phyloP scores from a whole-genome alignment of 1,139 yeast species.

The Candida mesenterica region DNA sequence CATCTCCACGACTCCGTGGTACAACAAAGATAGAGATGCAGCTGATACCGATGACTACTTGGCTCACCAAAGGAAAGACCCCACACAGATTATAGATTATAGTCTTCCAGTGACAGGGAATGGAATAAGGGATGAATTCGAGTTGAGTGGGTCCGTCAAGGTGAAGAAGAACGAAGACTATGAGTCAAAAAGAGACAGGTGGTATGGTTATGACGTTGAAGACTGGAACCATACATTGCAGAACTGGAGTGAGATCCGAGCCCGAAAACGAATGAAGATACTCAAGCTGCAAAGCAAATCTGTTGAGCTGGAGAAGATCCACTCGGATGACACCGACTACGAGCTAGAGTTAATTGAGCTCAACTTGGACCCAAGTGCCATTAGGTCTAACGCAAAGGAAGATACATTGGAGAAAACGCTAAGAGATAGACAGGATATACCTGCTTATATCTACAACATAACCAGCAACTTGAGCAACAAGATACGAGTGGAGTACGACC shows the following conservation, averaged over 20 bases:
- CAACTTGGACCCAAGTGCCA: constrained; percentile 32
- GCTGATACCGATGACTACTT: constrained; percentile 33
- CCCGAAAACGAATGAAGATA: constrained; percentile 12
- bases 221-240: constrained; percentile 56
- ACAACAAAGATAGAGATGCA: constrained; percentile 6
- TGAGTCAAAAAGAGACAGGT: constrained; percentile 72
- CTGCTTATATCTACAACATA: constrained; percentile 46
- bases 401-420: constrained; percentile 38
- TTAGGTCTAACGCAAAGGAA: constrained; percentile 30
- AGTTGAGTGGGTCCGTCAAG: constrained; percentile 15
- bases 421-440: constrained; percentile 54
- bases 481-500: constrained; percentile 43
- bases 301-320: constrained; percentile 16
- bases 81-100: constrained; percentile 27
- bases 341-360: constrained; percentile 50
- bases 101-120: constrained; percentile 31
- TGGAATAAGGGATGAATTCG: constrained; percentile 35
- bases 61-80: constrained; percentile 49
- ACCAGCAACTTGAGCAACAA: constrained; percentile 25
- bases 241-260: constrained; percentile 43
- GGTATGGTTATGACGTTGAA: constrained; percentile 68
- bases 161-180: constrained; percentile 45
- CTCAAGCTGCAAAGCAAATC: constrained; percentile 14
- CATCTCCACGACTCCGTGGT: constrained; percentile 17
- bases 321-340: constrained; percentile 49